Conservation (phyloP, 2,329 filamentous ascomycete species). For the Sporothrix euskadiensis region DNA sequence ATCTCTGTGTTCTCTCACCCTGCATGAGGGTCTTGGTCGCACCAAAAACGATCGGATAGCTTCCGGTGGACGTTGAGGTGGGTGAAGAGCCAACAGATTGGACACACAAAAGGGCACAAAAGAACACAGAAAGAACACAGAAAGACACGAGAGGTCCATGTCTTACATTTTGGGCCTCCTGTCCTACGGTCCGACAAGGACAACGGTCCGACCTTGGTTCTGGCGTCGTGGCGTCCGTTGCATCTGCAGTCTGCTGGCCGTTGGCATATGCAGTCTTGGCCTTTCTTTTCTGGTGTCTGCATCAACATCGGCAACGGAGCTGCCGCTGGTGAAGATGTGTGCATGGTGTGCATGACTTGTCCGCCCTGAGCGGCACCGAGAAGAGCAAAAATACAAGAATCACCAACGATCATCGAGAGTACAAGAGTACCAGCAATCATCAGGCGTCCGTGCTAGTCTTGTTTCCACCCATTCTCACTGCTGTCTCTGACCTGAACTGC, state of each 20-base stretch:
- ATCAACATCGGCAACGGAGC: neutral
- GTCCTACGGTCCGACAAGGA: neutral
- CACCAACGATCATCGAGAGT: neutral
- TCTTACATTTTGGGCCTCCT: neutral
- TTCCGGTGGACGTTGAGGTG: neutral
- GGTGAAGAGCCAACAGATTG: neutral
- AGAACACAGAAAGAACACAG: neutral
- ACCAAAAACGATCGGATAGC: conserved; percentile 6
- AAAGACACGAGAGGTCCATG: neutral
- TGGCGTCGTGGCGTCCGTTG: neutral
- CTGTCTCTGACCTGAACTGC: neutral
- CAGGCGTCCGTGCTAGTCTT: neutral
- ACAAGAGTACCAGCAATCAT: neutral
- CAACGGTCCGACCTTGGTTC: neutral
- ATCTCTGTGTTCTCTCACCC: conserved; percentile 4
- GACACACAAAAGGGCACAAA: neutral
- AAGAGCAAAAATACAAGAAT: neutral
- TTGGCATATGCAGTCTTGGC: too few species aligned
- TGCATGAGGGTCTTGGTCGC: neutral
- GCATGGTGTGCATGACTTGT: neutral
- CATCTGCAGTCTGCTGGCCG: neutral
- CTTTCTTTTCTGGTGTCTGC: neutral
- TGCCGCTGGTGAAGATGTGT: neutral
- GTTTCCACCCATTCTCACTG: neutral
- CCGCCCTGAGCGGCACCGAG: neutral